Evolutionary conservation across 2,329 filamentous ascomycete genomes (phyloP).

Genomic region (Fusarium palustre): DNA sequence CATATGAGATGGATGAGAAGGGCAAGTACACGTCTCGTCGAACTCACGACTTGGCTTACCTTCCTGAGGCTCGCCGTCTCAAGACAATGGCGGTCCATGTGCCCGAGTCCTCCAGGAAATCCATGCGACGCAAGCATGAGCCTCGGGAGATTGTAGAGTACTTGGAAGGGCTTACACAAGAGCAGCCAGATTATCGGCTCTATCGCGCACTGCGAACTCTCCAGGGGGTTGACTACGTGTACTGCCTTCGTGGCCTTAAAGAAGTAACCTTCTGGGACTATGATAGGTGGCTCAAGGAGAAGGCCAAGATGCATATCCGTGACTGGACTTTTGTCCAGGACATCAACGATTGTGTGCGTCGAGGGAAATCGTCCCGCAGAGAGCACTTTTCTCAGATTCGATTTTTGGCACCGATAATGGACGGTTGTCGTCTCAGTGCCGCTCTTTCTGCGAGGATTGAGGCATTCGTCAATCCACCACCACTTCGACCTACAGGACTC

Average conservation of each 20-base stretch:
- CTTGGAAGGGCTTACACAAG: conserved; percentile 47
- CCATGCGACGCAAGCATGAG: conserved; percentile 56
- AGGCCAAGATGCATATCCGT: conserved; percentile 35
- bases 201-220: conserved; percentile 54
- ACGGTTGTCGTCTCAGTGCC: conserved; percentile 5
- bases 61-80: conserved; percentile 55
- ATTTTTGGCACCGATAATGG: conserved; percentile 40
- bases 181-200: conserved; percentile 56
- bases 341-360: conserved; percentile 42
- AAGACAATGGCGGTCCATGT: conserved; percentile 56
- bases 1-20: conserved; percentile 20
- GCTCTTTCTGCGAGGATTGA: conserved; percentile 1
- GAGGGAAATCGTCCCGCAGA: conserved; percentile 29
- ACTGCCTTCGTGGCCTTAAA: conserved; percentile 57
- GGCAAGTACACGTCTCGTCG: conserved; percentile 53
- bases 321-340: conserved; percentile 49
- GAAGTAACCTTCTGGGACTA: conserved; percentile 58
- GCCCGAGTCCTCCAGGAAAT: conserved; percentile 50
- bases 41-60: conserved; percentile 51
- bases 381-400: conserved; percentile 29
- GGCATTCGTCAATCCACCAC: background rate
- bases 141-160: conserved; percentile 33
- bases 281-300: conserved; percentile 37
- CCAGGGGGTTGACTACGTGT: conserved; percentile 60
- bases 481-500: background rate